Conservation (phyloP, 805 yeast species). For the Jamesozyma lodderae region DNA sequence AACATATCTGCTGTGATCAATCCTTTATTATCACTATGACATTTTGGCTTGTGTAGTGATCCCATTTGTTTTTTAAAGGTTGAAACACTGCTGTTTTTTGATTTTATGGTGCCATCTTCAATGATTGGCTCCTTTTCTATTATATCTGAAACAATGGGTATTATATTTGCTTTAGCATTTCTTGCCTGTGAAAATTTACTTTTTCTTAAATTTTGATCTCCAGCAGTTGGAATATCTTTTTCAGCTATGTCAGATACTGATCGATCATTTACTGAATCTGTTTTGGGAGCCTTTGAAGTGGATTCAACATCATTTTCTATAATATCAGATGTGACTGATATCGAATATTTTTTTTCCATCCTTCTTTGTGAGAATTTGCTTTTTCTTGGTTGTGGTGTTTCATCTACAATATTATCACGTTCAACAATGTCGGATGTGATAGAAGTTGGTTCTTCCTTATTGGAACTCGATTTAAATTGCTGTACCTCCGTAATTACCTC, state of each 20-base stretch:
- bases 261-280: neutral
- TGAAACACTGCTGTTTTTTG: neutral
- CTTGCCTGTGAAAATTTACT: conserved; percentile 1
- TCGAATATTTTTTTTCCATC: conserved; percentile 5
- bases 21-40: neutral
- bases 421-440: no score
- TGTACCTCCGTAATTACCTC: no score
- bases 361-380: conserved; percentile 1
- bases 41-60: conserved; percentile 6
- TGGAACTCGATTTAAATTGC: no score
- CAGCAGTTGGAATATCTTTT: conserved; percentile 2
- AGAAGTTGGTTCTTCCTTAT: no score
- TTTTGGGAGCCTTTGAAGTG: neutral
- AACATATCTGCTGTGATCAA: conserved; percentile 8
- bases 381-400: neutral
- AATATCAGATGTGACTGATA: conserved; percentile 5
- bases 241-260: conserved; percentile 5
- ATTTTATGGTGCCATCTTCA: neutral
- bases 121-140: conserved; percentile 1
- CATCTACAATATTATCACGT: conserved; percentile 2
- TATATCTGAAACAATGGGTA: conserved; percentile 4
- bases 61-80: conserved; percentile 6
- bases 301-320: conserved; percentile 5
- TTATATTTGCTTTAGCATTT: neutral
- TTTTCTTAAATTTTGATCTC: no score